Base-by-base conservation (phyloP, 176 grass and related monocot genomes). In the Lolium perenne region DNA sequence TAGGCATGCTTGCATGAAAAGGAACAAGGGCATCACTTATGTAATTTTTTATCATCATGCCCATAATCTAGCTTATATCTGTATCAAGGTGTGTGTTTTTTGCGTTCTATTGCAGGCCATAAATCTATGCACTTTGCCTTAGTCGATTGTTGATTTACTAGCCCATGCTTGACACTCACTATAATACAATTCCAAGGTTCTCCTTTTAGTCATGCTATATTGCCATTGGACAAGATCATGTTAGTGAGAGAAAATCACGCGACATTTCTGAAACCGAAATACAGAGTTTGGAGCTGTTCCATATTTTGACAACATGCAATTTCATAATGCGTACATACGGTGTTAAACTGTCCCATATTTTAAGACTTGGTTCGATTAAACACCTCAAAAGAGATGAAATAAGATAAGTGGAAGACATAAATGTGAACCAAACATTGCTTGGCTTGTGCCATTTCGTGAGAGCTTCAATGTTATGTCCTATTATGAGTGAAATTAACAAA, bases 281-380 rank as follows among this genome's bases (percentile, higher is more conserved):
- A 29, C 25, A 62, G 20, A 38, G 32, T 48, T 87, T 66, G 49
- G 49, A 56, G 16, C 8, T 66, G 0, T 81, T 81, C n/a, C 26
- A 22, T 82, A 78, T 86, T 78, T 56, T 70, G 38, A 32, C 23
- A 61, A 10, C 26, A 72, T n/a, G 2, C 22, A 40, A 50, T 49
- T 10, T 8, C 23, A 61, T 51, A 25, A n/a, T 72, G 47, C 14
- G 48, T 49, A 25, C 20, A 35, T 65, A 16, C 5, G 13, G 62
- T 65, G 0, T 82, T 77, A 67, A 38, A 53, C 60, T 74, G 77
- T 5, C 38, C 13, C 38, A 18, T 14, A 40, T 69, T 40, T 3
- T 61, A 65, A 83, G 61, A 22, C 12, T 58, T 54, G 58, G 38
- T 49, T 80, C 38, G 16, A 67, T 49, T 50, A 14, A 57, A 69